Evolutionary conservation across 2,329 filamentous ascomycete genomes (phyloP).

Genomic region (Arthrobotrys megalospora): DNA sequence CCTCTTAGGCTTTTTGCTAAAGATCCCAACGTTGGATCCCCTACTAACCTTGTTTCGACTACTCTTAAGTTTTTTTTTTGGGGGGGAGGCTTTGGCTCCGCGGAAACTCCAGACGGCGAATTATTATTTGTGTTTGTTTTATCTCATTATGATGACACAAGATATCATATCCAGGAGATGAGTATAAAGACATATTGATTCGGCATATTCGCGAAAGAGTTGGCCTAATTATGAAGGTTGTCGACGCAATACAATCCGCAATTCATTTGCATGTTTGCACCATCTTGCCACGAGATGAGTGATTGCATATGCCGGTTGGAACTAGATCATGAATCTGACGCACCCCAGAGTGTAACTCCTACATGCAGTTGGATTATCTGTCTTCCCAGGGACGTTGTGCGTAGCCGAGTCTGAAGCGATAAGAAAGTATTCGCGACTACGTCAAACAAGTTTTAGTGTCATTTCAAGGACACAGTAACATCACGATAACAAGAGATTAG

Average conservation of each 20-base stretch:
- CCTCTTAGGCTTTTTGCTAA: constrained; percentile 30
- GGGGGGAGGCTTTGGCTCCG: constrained; percentile 25
- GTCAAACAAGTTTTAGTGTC: constrained; percentile 37
- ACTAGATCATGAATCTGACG: constrained; percentile 38
- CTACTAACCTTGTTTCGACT: constrained; percentile 54
- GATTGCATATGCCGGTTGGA: constrained; percentile 39
- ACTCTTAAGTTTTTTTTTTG: constrained; percentile 12
- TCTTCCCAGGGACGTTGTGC: constrained; percentile 23
- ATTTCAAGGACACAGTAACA: constrained; percentile 25
- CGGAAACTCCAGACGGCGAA: constrained; percentile 49
- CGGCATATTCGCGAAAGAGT: constrained; percentile 5
- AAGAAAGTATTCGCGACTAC: constrained; percentile 35
- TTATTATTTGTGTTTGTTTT: constrained; percentile 29
- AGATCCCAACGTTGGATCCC: constrained; percentile 33
- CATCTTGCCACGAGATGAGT: constrained; percentile 17
- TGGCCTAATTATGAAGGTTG: neutral
- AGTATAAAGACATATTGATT: neutral
- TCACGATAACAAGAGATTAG: constrained; percentile 17
- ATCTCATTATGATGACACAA: constrained; percentile 49
- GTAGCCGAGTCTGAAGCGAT: constrained; percentile 15
- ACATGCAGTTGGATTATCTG: constrained; percentile 5
- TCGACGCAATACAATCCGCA: constrained; percentile 11
- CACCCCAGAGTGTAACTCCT: constrained; percentile 34
- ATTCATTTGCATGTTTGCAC: constrained; percentile 26
- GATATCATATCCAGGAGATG: constrained; percentile 1